These are phyloP conservation scores for Plantago coronopus DNA, from an alignment of 305 asterid species.

Conservation along the genomic window DNA sequence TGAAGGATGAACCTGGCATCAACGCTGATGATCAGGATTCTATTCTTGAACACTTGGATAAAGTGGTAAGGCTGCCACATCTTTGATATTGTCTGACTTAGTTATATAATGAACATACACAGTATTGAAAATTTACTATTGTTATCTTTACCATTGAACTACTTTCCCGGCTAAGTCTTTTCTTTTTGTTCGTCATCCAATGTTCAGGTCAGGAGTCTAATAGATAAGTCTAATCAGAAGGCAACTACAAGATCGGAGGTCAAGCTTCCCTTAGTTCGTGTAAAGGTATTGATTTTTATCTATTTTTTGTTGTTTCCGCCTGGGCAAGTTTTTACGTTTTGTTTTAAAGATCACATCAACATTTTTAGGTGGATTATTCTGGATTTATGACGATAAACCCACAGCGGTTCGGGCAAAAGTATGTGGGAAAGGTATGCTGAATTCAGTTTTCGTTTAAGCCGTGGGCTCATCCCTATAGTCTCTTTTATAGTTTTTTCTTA, in stretches of 20 bases:
- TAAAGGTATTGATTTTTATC: conserved; percentile 48
- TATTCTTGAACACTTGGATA: conserved; percentile 90
- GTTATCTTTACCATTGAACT: neutral
- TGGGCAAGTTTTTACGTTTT: conserved; percentile 18
- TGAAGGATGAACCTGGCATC: conserved; percentile 88
- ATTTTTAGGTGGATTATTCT: conserved; percentile 87
- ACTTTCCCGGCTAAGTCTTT: conserved; percentile 5
- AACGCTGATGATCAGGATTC: conserved; percentile 89
- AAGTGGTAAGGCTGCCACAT: conserved; percentile 51
- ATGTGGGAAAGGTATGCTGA: conserved; percentile 79
- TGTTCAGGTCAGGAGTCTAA: conserved; percentile 66
- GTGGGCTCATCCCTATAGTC: conserved; percentile 5
- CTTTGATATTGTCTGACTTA: conserved; percentile 1
- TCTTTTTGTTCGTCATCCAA: conserved; percentile 15
- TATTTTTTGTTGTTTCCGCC: conserved; percentile 16
- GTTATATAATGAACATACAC: neutral
- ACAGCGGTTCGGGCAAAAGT: conserved; percentile 91
- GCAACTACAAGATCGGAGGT: conserved; percentile 49
- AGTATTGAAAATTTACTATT: too few species aligned
- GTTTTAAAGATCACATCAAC: conserved; percentile 23
- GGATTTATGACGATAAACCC: conserved; percentile 98
- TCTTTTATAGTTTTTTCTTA: conserved; percentile 7
- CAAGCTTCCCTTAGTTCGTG: conserved; percentile 87
- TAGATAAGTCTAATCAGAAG: conserved; percentile 62
- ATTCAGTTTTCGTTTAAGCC: conserved; percentile 19